Evolutionary conservation across 805 yeast species (phyloP).

Genomic region (Candida morakotiae): DNA sequence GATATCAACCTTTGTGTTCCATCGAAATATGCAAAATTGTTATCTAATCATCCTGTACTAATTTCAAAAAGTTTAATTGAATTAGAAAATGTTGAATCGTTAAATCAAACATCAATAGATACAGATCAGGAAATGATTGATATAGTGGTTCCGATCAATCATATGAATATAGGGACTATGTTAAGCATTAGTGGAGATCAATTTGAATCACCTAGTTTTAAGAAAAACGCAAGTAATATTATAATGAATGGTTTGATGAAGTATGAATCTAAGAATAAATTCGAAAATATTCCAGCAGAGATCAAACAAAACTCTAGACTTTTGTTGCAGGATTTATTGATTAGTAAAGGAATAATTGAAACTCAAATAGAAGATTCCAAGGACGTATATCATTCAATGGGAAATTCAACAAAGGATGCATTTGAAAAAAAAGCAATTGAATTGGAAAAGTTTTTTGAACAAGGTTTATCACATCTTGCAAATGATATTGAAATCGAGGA

Average conservation of each 20-base stretch:
- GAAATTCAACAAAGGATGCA: background rate
- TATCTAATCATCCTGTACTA: conserved; percentile 3
- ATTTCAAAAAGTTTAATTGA: conserved; percentile 4
- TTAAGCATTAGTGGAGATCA: conserved; percentile 1
- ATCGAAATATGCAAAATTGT: background rate
- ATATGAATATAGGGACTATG: conserved; percentile 3
- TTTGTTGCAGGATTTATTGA: conserved; percentile 10
- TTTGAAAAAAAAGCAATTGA: conserved; percentile 13
- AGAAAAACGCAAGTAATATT: background rate
- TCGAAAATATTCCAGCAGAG: background rate
- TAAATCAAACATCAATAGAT: background rate
- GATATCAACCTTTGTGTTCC: conserved; percentile 5
- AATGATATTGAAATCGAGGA: conserved; percentile 1
- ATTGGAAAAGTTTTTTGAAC: conserved; percentile 5
- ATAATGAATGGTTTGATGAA: conserved; percentile 4
- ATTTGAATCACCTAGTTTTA: background rate
- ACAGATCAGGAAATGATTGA: background rate
- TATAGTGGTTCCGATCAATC: conserved; percentile 5
- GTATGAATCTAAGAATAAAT: background rate
- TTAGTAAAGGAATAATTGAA: conserved; percentile 6
- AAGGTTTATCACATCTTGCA: background rate
- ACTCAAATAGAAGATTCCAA: conserved; percentile 10
- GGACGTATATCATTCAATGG: conserved; percentile 5
- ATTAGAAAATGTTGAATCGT: conserved; percentile 3
- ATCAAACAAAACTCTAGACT: conserved; percentile 8